Percentiles rank a stretch among this genome's conserved stretches.
Conservation (phyloP, 2,329 filamentous ascomycete genomes). For the Fusarium nelsonii region DNA sequence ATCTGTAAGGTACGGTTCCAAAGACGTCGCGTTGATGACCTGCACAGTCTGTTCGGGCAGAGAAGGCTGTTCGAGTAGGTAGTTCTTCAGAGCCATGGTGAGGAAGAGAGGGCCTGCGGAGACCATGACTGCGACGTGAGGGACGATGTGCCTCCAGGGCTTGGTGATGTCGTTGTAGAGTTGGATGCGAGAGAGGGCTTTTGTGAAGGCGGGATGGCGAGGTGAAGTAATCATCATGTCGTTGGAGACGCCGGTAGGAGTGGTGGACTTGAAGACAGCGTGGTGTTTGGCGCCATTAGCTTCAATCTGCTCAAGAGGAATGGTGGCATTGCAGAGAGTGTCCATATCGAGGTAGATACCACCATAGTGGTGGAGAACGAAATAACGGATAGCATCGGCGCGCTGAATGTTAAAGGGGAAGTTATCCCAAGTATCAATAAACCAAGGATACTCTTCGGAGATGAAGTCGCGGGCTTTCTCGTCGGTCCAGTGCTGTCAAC, state of each 20-base stretch:
- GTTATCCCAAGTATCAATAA: constrained; percentile 75
- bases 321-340: constrained; percentile 48
- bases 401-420: constrained; percentile 79
- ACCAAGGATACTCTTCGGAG: constrained; percentile 76
- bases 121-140: constrained; percentile 84
- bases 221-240: constrained; percentile 82
- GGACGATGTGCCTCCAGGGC: constrained; percentile 71
- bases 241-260: constrained; percentile 83
- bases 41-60: constrained; percentile 46
- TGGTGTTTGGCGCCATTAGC: constrained; percentile 37
- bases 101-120: constrained; percentile 82
- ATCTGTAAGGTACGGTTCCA: constrained; percentile 54
- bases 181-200: constrained; percentile 75
- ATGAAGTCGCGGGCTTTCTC: constrained; percentile 75
- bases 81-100: constrained; percentile 81
- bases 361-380: constrained; percentile 77
- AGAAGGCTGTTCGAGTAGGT: constrained; percentile 65
- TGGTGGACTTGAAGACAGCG: constrained; percentile 61
- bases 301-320: constrained; percentile 49
- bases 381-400: constrained; percentile 79
- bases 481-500: constrained; percentile 76
- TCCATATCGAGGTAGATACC: constrained; percentile 77
- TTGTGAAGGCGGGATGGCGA: constrained; percentile 79
- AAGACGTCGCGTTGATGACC: constrained; percentile 47
- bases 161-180: constrained; percentile 67